Percentiles rank a stretch among this genome's conserved stretches.
Evolutionary conservation across 768 basidiomycete species (phyloP).

Genomic region (Nidularia pulvinata): DNA sequence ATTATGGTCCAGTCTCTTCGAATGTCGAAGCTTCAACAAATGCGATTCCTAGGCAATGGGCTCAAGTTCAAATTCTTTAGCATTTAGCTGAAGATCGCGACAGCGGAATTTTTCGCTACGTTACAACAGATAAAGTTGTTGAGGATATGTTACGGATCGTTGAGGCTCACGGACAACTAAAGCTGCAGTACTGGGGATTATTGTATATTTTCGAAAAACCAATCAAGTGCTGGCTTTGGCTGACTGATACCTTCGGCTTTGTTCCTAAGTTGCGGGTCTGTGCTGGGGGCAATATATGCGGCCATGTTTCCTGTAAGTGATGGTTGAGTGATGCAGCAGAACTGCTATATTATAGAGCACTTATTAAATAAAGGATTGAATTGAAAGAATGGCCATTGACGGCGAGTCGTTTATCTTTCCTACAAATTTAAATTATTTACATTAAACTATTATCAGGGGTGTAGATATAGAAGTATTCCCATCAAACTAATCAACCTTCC

Average conservation of each 20-base stretch:
- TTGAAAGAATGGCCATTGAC: constrained; percentile 35
- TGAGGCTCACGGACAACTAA: constrained; percentile 24
- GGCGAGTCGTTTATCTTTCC: background rate
- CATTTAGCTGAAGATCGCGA: constrained; percentile 27
- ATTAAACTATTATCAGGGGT: constrained; percentile 13
- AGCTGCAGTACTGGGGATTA: constrained; percentile 26
- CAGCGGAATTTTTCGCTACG: constrained; percentile 17
- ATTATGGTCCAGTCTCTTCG: background rate
- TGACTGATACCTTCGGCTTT: background rate
- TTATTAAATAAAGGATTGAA: constrained; percentile 24
- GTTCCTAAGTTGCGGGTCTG: constrained; percentile 16
- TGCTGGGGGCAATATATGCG: constrained; percentile 27
- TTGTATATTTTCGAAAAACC: constrained; percentile 12
- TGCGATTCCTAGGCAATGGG: constrained; percentile 25
- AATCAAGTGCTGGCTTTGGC: background rate
- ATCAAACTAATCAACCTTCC: too few relatives aligned
- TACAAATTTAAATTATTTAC: too few relatives aligned
- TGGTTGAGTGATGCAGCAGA: background rate
- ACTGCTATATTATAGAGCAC: background rate
- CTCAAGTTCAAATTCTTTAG: constrained; percentile 23
- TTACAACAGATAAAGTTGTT: constrained; percentile 35
- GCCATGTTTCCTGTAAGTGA: constrained; percentile 25
- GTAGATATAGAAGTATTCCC: too few relatives aligned
- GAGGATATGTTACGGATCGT: constrained; percentile 34
- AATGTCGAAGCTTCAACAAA: constrained; percentile 17